Evolutionary conservation across 495 filamentous ascomycete genomes (phyloP), one percentile per base, ranked within the genome.

Genomic region (Penicillium simplicissimum): DNA sequence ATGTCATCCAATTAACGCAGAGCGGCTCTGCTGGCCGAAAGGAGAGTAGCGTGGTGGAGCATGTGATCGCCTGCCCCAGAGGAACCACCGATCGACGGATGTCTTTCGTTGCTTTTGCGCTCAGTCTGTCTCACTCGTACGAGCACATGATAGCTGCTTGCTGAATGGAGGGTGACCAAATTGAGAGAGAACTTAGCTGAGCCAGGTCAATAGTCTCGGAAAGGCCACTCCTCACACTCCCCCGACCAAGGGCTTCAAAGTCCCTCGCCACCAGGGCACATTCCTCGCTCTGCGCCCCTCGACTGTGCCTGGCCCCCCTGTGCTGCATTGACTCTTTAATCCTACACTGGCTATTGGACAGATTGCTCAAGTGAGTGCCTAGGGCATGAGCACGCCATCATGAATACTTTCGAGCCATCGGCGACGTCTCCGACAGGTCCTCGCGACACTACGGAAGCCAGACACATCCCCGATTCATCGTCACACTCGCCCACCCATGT

Each of bases 341-440:
- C 28, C 17, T 19, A 3, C 56, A 19, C 42, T 49, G 35, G 10
- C 57, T 40, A 64, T 64, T 62, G 68, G 66, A 66, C 37, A 56
- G 48, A 51, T 59, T 8, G 13, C 28, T 43, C 23, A 59, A 60
- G 47, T 58, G n/a, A n/a, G n/a, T n/a, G n/a, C n/a, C n/a, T n/a
- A n/a, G n/a, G n/a, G 52, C 36, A 65, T 59, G 64, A 75, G 66
- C 72, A 74, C 75, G 74, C 68, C 74, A 77, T 76, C 65, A 78
- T 78, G 77, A 69, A 73, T 49, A 67, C 68, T 33, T 65, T 64
- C 64, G 71, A 74, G 64, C 67, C 69, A 72, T 68, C 64, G 66
- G 63, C 59, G 51, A 60, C 61, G 37, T 21, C 57, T 68, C 61
- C 65, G 61, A 71, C 62, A 60, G 65, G 67, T n/a, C 42, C 59